Percentiles rank a stretch among this genome's conserved stretches.
These are phyloP conservation scores for Yamadazyma kitorensis DNA, from an alignment of 805 yeast species.

Conservation along the genomic window DNA sequence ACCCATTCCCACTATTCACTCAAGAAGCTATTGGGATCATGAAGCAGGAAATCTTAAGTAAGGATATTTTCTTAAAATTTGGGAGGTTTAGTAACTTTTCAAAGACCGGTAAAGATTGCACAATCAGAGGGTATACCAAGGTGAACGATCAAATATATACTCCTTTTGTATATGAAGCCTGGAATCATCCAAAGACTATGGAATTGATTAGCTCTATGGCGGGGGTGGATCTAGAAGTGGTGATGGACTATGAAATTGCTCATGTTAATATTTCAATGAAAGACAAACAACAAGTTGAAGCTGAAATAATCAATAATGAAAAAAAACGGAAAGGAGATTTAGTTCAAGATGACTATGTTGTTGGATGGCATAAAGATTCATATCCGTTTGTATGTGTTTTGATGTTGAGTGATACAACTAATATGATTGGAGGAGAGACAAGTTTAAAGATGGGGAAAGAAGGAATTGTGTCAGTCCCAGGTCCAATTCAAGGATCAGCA, in stretches of 20 bases:
- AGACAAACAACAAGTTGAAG: conserved; percentile 28
- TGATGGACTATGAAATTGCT: conserved; percentile 57
- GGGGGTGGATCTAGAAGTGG: conserved; percentile 50
- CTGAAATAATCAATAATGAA: conserved; percentile 17
- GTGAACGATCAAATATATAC: too few species aligned
- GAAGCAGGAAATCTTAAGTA: conserved; percentile 51
- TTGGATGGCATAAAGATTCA: conserved; percentile 61
- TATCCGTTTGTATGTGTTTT: conserved; percentile 65
- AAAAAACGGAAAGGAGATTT: conserved; percentile 8
- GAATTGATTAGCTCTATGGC: conserved; percentile 56
- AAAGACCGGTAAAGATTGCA: conserved; percentile 47
- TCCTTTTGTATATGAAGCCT: conserved; percentile 54
- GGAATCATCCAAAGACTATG: conserved; percentile 56
- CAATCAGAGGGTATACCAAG: conserved; percentile 50
- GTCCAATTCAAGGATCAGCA: conserved; percentile 34
- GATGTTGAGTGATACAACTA: conserved; percentile 55
- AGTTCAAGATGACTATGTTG: conserved; percentile 44
- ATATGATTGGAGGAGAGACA: conserved; percentile 62
- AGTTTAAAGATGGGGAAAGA: conserved; percentile 43
- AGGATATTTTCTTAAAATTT: conserved; percentile 42
- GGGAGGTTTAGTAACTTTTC: conserved; percentile 43
- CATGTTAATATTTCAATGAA: conserved; percentile 50
- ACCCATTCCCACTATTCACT: conserved; percentile 59
- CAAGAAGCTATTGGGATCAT: conserved; percentile 57
- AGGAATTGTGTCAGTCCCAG: conserved; percentile 18